Base-by-base conservation (phyloP, 176 grass and related monocot genomes). In the Eleusine indica region DNA sequence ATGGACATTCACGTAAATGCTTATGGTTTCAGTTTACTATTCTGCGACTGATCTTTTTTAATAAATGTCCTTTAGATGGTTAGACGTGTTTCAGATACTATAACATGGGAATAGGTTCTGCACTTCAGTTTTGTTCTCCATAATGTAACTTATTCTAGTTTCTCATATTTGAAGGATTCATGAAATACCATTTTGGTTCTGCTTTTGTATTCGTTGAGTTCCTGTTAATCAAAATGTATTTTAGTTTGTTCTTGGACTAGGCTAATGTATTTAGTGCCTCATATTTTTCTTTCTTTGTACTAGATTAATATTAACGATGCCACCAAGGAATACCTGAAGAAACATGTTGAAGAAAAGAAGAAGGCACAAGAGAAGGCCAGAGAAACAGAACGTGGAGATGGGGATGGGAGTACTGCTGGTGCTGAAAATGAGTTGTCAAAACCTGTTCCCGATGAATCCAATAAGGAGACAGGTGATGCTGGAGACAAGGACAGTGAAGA, bases 301-400 rank as follows among this genome's bases (percentile, higher is more conserved):
- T 66, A 96, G 97, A 71, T 96, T 82, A 99, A 99, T 74, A 96
- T 92, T 82, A 99, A 96, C 21, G 91, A 99, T 88, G 97, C 97
- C 48, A 96, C 97, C 70, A 94, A 91, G 78, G 89, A 87, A 30
- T 96, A 99, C 79, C 84, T 99, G 74, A 91, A 99, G 66, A 93
- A 88, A 83, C 84, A 96, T 91, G 91, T 99, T 68, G 93, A 89
- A 86, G 97, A 70, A 90, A 99, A 87, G 86, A 99, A 96, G 83
- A 92, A 62, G 42, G 78, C 83, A 81, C 90, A 85, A n/a, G 88
- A 91, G 80, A 99, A 94, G 64, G 60, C 71, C 25, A 94, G 92
- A 88, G 91, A 89, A 87, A 79, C 75, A 47, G 88, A 92, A 80
- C 46, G 75, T 82, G 85, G 39, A 61, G 32, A 76, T 39, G 75